Evolutionary conservation across 192 early-diverging fungal species (phyloP).

Genomic region (Chytriomyces confervae): DNA sequence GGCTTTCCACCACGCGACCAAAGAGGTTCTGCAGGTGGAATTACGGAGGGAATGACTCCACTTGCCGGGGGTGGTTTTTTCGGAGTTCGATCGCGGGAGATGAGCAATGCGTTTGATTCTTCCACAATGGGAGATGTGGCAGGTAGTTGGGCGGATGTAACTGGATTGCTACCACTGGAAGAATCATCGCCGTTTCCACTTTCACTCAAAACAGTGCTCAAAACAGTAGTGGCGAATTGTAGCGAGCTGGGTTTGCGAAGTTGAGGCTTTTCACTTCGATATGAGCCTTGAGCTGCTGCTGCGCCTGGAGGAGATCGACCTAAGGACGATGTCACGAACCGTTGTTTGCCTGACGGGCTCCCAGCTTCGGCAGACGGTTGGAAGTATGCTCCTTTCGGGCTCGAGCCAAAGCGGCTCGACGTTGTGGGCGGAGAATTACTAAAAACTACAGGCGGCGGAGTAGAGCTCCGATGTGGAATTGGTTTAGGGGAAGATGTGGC

Average conservation of each 20-base stretch:
- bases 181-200: conserved; percentile 5
- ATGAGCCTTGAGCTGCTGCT: background rate
- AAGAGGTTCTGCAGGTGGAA: background rate
- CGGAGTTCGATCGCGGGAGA: background rate
- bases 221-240: conserved; percentile 1
- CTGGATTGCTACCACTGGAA: background rate
- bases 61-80: background rate
- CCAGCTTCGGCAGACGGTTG: background rate
- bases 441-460: background rate
- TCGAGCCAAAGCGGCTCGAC: background rate
- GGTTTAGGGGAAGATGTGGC: conserved; percentile 13
- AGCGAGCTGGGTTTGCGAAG: conserved; percentile 14
- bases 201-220: conserved; percentile 26
- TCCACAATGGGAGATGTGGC: background rate
- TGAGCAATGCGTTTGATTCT: conserved; percentile 3
- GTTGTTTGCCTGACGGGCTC: background rate
- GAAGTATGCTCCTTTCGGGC: background rate
- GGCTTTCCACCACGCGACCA: too few relatives aligned
- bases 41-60: background rate
- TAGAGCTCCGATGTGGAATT: background rate
- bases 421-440: background rate
- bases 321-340: background rate
- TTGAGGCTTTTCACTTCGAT: background rate
- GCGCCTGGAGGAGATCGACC: background rate
- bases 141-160: background rate